Evolutionary conservation across 2,329 filamentous ascomycete species (phyloP).

Genomic region (Cercospora brassicicola): DNA sequence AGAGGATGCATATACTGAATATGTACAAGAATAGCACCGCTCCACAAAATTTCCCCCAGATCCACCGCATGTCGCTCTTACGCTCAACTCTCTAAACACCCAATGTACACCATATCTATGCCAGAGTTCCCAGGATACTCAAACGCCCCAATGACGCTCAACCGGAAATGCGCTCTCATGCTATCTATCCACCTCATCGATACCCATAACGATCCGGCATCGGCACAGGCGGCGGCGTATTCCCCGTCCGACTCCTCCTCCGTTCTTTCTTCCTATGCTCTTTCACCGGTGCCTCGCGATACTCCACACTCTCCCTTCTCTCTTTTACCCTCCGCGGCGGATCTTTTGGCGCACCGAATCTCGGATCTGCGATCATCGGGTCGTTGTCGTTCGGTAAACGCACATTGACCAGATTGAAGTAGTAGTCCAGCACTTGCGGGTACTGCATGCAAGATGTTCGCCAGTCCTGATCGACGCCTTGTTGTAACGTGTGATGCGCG

Average conservation of each 20-base stretch:
- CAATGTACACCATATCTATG: too few species aligned
- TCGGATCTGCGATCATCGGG: conserved; percentile 41
- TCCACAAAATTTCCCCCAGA: too few species aligned
- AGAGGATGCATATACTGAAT: too few species aligned
- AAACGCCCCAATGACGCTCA: neutral
- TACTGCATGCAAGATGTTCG: conserved; percentile 71
- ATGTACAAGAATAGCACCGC: too few species aligned
- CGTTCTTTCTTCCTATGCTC: conserved; percentile 29
- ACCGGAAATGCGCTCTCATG: neutral
- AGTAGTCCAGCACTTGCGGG: conserved; percentile 79
- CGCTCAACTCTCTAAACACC: too few species aligned
- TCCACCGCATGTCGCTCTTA: too few species aligned
- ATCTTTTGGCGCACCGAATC: conserved; percentile 27
- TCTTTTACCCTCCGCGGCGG: conserved; percentile 13
- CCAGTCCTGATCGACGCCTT: conserved; percentile 78
- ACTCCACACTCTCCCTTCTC: conserved; percentile 34
- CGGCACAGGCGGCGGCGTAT: conserved; percentile 29
- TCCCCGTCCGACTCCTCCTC: conserved; percentile 28
- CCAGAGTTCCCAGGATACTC: neutral
- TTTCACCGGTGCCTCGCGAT: conserved; percentile 15
- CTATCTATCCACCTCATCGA: neutral
- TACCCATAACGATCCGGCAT: conserved; percentile 23
- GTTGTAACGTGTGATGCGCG: conserved; percentile 66
- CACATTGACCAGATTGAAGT: conserved; percentile 69
- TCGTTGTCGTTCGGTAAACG: conserved; percentile 60